Evolutionary conservation across 495 filamentous ascomycete genomes (phyloP).

Genomic region (Penicillium arizonense): DNA sequence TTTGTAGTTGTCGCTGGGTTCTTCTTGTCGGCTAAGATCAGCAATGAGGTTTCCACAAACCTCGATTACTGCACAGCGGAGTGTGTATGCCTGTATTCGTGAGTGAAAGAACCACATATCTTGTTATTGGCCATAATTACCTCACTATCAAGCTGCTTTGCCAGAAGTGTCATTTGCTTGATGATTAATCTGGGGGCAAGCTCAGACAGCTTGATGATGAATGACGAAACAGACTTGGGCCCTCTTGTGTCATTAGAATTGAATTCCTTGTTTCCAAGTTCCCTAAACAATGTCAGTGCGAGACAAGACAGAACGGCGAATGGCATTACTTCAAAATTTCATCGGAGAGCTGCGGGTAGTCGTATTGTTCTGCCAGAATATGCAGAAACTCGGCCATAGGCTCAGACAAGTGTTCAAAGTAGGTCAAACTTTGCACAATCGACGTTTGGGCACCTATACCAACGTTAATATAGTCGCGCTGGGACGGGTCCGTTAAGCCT

Average conservation of each 20-base stretch:
- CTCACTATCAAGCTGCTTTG: slow-evolving; percentile 93
- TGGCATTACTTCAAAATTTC: slow-evolving; percentile 68
- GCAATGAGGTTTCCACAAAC: slow-evolving; percentile 97
- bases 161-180: slow-evolving; percentile 92
- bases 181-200: slow-evolving; percentile 88
- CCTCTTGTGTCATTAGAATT: slow-evolving; percentile 93
- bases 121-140: slow-evolving; percentile 38
- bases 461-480: slow-evolving; percentile 8
- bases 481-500: slow-evolving; percentile 17
- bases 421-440: slow-evolving; percentile 94
- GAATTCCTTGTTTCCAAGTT: slow-evolving; percentile 96
- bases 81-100: slow-evolving; percentile 73
- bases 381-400: slow-evolving; percentile 99
- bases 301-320: background rate
- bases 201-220: slow-evolving; percentile 95
- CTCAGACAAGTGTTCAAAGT: slow-evolving; percentile 96
- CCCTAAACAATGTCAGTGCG: slow-evolving; percentile 47
- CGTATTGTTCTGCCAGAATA: slow-evolving; percentile 95
- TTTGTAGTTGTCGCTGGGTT: slow-evolving; percentile 86
- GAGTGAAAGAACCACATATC: background rate
- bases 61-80: slow-evolving; percentile 91
- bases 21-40: slow-evolving; percentile 87
- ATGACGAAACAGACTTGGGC: slow-evolving; percentile 96
- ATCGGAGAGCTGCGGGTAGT: slow-evolving; percentile 93
- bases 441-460: slow-evolving; percentile 89